These are phyloP conservation scores for Colletotrichum sp. DNA, from an alignment of 2,329 filamentous ascomycete genomes.

Conservation along the genomic window DNA sequence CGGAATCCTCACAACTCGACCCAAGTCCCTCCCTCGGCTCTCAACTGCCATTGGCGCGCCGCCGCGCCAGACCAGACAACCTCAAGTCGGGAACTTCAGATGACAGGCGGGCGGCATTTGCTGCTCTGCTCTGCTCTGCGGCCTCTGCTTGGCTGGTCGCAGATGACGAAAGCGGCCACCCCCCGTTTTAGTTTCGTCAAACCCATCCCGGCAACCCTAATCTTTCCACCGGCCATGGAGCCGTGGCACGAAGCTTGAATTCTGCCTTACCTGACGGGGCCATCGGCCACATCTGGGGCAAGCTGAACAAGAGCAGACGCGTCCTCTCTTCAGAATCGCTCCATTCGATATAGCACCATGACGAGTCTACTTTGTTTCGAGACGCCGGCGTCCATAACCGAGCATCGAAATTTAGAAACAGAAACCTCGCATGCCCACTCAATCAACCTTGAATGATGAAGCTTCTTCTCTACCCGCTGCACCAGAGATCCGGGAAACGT, in stretches of 20 bases:
- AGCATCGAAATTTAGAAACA: neutral
- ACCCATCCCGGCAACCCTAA: conserved; percentile 7
- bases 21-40: neutral
- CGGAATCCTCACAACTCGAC: neutral
- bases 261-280: conserved; percentile 18
- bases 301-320: conserved; percentile 12
- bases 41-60: neutral
- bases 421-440: neutral
- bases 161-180: conserved; percentile 4
- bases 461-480: neutral
- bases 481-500: neutral
- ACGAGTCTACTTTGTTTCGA: conserved; percentile 10
- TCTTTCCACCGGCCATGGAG: neutral
- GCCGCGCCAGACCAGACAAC: neutral
- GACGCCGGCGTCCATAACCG: neutral
- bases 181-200: neutral
- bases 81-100: neutral
- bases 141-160: neutral
- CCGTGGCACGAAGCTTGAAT: conserved; percentile 14
- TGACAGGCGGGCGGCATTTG: conserved; percentile 4
- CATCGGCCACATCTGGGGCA: neutral
- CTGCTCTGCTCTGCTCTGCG: neutral
- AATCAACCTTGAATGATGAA: neutral
- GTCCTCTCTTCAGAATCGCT: neutral
- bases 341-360: neutral